Percentiles rank a stretch among this genome's conserved stretches.
Evolutionary conservation across 257 asterid species (phyloP).

Genomic region (Cynanchum wilfordii): DNA sequence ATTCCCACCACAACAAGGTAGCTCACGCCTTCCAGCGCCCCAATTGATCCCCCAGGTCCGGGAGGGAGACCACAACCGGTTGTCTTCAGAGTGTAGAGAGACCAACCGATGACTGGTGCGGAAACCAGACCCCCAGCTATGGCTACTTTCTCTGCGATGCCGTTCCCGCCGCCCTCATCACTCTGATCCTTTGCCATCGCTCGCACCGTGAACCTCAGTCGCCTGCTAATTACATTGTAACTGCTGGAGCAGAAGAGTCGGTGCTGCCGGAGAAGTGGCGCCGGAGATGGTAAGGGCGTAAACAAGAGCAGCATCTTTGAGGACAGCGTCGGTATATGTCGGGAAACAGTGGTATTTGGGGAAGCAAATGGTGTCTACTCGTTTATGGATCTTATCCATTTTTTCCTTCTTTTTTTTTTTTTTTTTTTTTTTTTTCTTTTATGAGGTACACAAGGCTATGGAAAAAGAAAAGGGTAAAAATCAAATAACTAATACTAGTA

Average conservation of each 20-base stretch:
- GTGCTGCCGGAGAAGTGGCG: neutral
- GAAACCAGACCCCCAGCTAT: constrained; percentile 55
- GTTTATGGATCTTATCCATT: constrained; percentile 10
- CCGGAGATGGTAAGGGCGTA: constrained; percentile 4
- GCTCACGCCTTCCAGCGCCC: constrained; percentile 91
- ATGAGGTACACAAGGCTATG: neutral
- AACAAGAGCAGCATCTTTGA: constrained; percentile 26
- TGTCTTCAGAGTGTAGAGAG: constrained; percentile 77
- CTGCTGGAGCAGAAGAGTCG: neutral
- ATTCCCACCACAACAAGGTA: constrained; percentile 68
- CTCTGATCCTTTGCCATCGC: constrained; percentile 56
- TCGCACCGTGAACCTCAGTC: neutral
- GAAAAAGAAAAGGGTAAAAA: too few relatives aligned
- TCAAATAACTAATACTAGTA: too few relatives aligned
- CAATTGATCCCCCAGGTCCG: constrained; percentile 83
- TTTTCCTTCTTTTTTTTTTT: neutral
- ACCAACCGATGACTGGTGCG: constrained; percentile 82
- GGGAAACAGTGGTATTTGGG: neutral
- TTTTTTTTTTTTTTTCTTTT: neutral
- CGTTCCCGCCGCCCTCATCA: constrained; percentile 24
- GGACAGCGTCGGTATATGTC: constrained; percentile 10
- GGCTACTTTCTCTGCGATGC: constrained; percentile 39
- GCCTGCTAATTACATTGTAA: neutral
- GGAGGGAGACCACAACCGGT: constrained; percentile 96
- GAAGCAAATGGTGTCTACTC: neutral